Conservation (phyloP, 768 basidiomycete species). For the Grammothele lineata region DNA sequence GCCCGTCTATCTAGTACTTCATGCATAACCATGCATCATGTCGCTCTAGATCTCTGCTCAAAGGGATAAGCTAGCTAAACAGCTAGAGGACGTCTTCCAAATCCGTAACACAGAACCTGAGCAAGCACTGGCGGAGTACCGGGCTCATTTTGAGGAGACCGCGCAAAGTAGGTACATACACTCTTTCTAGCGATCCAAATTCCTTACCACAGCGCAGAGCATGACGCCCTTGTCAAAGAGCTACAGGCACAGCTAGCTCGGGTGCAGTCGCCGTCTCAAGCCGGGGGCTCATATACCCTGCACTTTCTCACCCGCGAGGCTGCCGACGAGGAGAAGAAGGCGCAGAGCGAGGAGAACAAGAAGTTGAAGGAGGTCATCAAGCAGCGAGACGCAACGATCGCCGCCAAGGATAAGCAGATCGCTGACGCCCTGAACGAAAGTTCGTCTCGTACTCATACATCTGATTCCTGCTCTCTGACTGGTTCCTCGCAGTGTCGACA, state of each 20-base stretch:
- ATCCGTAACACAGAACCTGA: conserved; percentile 67
- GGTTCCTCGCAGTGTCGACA: no score
- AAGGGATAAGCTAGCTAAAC: conserved; percentile 37
- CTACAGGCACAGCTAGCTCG: conserved; percentile 48
- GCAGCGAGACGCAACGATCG: conserved; percentile 38
- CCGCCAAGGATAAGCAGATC: conserved; percentile 44
- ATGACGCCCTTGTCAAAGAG: conserved; percentile 51
- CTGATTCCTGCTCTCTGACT: no score
- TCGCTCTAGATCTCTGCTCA: conserved; percentile 17
- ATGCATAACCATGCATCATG: no score
- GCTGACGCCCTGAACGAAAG: conserved; percentile 44
- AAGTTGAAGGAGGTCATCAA: conserved; percentile 40
- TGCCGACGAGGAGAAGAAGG: conserved; percentile 63
- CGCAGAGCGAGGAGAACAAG: conserved; percentile 43
- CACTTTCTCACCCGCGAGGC: conserved; percentile 72
- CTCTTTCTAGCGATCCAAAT: background rate
- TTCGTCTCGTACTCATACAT: no score
- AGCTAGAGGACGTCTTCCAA: conserved; percentile 55
- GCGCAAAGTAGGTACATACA: conserved; percentile 42
- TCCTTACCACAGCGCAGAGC: no score
- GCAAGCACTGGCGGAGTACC: conserved; percentile 42
- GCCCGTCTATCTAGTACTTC: no score
- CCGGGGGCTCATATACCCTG: conserved; percentile 46
- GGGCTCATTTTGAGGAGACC: conserved; percentile 46
- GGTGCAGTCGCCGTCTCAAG: conserved; percentile 47